These are phyloP conservation scores for Camelina laxa DNA, from an alignment of 345 rosid species.

Conservation along the genomic window DNA sequence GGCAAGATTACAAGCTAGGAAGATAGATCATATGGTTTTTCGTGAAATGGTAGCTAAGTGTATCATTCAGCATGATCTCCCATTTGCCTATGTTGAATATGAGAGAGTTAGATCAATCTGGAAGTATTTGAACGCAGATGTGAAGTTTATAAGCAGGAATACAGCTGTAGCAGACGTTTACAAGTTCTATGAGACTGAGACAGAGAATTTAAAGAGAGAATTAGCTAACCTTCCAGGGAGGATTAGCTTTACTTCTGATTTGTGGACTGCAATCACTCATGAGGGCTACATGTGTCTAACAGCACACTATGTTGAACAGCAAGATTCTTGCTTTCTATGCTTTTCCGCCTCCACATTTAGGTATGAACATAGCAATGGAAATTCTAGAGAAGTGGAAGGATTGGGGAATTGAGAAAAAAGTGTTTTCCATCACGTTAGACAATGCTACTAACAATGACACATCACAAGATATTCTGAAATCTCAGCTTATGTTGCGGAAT, in stretches of 20 bases:
- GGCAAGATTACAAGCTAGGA: too few relatives aligned
- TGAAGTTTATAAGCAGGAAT: too few relatives aligned
- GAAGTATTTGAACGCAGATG: too few relatives aligned
- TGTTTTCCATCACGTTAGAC: background rate
- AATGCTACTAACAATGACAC: slow-evolving; percentile 2
- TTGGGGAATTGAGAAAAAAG: background rate
- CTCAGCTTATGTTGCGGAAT: too few relatives aligned
- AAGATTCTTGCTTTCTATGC: background rate
- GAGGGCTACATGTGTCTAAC: slow-evolving; percentile 6
- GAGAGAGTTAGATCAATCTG: too few relatives aligned
- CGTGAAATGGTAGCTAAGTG: too few relatives aligned
- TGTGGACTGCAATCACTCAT: background rate
- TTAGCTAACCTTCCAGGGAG: background rate
- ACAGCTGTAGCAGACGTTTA: too few relatives aligned
- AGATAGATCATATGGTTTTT: too few relatives aligned
- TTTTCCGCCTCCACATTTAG: background rate
- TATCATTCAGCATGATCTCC: too few relatives aligned
- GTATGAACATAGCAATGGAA: background rate
- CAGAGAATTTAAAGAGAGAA: background rate
- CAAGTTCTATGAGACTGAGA: background rate
- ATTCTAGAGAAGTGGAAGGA: background rate
- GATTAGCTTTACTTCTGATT: background rate
- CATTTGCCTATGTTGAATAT: too few relatives aligned
- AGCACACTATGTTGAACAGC: background rate
- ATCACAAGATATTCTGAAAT: too few relatives aligned